Evolutionary conservation across 2,329 filamentous ascomycete genomes (phyloP).

Genomic region (Simplicillium aogashimaense): DNA sequence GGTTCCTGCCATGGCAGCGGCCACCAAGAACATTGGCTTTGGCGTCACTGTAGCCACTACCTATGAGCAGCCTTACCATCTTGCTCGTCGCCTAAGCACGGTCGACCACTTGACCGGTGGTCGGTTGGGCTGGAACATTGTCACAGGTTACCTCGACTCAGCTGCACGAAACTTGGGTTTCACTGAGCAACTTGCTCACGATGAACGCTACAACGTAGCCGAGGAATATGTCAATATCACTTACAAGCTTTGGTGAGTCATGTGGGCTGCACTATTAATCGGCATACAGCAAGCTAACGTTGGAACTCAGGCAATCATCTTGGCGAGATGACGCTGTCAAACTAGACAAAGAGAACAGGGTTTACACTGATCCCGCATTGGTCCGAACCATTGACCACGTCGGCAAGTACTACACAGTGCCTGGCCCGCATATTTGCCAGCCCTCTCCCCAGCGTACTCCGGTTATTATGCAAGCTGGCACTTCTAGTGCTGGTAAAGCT

Average conservation of each 20-base stretch:
- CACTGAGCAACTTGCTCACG: conserved; percentile 36
- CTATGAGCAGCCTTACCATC: conserved; percentile 59
- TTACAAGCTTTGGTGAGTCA: conserved; percentile 49
- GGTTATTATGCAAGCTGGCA: conserved; percentile 54
- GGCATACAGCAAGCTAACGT: not conserved
- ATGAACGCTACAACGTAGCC: conserved; percentile 47
- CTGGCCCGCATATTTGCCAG: conserved; percentile 50
- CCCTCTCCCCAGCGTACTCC: conserved; percentile 55
- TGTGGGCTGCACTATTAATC: not conserved
- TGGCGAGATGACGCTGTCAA: conserved; percentile 53
- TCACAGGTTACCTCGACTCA: conserved; percentile 58
- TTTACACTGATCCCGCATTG: conserved; percentile 32
- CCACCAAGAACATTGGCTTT: conserved; percentile 56
- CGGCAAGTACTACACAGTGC: conserved; percentile 49
- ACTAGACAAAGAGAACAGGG: conserved; percentile 38
- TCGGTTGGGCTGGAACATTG: conserved; percentile 42
- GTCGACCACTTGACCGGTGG: conserved; percentile 58
- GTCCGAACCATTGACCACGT: conserved; percentile 54
- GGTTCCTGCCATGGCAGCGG: conserved; percentile 58
- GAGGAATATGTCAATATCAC: conserved; percentile 49
- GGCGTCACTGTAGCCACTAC: conserved; percentile 59
- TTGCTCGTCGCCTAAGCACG: conserved; percentile 55
- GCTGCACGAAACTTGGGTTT: conserved; percentile 54
- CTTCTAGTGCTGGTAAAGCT: conserved; percentile 46
- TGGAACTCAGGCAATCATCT: conserved; percentile 26